Evolutionary conservation across 208 protist species (phyloP), one percentile per base, ranked within the genome.

Genomic region (Wallacemonas collosoma): DNA sequence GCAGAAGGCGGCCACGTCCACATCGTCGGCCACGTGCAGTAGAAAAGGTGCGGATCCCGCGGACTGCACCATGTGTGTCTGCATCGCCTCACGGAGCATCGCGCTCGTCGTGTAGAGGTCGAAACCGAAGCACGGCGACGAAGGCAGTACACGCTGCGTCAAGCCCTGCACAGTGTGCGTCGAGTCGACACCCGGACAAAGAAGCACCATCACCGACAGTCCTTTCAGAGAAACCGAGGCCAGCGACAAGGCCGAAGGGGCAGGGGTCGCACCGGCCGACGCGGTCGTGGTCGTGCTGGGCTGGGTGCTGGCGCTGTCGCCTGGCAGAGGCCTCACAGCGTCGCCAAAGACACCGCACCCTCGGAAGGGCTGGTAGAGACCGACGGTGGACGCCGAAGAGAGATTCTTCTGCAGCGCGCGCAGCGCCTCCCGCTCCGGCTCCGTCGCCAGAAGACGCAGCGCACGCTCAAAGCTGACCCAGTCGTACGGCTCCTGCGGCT

Each of bases 321-420:
- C 66, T 14, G 47, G 40, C 12, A 72, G 63, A 7, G 77, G 68
- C 47, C 63, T 53, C 48, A 91, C 77, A 39, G 41, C 45, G 14
- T 95, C 87, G 6, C 90, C 90, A 72, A 95, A 95, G 3, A 91
- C 61, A 40, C 86, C 88, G 63, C 84, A 89, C 39, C 88, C 87
- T 17, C 76, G 73, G 11, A 90, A 71, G 5, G 86, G 62, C 7
- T 51, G 40, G 73, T 93, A 93, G 44, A 95, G 64, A n/a, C 85
- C 85, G 40, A 79, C 88, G 17, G 73, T 68, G 43, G 73, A 56
- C 1, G 91, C 91, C 35, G 75, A 68, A 38, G 48, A 56, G 3
- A 95, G 71, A 55, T 81, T 57, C 17, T 47, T 62, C 54, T 81
- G 68, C 15, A 88, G 51, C 48, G 90, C 77, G 38, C 68, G 56